phyloP scores from a whole-genome alignment of 768 basidiomycete genomes.

The Tylopilus subfusipes region DNA sequence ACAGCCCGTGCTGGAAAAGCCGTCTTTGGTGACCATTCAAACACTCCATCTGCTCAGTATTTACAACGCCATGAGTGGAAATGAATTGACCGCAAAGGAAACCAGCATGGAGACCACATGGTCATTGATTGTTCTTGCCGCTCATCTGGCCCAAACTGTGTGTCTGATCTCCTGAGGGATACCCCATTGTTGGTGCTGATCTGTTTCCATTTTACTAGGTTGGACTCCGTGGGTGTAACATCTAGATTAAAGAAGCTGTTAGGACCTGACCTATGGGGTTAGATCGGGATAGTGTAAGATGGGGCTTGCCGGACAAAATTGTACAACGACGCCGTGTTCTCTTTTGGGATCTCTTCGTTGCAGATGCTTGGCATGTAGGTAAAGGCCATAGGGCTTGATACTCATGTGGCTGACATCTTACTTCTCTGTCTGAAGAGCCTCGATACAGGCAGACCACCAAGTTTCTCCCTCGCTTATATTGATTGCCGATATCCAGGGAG shows the following conservation, averaged over 20 bases:
- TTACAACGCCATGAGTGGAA: slow-evolving; percentile 68
- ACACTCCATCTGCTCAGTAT: slow-evolving; percentile 64
- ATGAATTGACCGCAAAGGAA: slow-evolving; percentile 51
- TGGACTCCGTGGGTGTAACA: slow-evolving; percentile 57
- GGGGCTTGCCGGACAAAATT: slow-evolving; percentile 59
- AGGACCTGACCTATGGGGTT: slow-evolving; percentile 12
- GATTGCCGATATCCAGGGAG: slow-evolving; percentile 60
- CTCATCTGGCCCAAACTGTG: slow-evolving; percentile 64
- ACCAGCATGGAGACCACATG: slow-evolving; percentile 73
- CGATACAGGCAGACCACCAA: slow-evolving; percentile 67
- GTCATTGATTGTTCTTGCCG: slow-evolving; percentile 61
- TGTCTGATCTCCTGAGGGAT: slow-evolving; percentile 23
- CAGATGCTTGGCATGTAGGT: slow-evolving; percentile 65
- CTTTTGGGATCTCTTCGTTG: slow-evolving; percentile 78
- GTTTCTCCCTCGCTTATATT: slow-evolving; percentile 60
- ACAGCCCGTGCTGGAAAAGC: slow-evolving; percentile 68
- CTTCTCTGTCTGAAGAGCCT: slow-evolving; percentile 46
- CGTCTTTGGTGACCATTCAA: slow-evolving; percentile 68
- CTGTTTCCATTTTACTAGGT: slow-evolving; percentile 39
- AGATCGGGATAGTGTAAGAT: slow-evolving; percentile 64
- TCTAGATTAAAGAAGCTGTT: slow-evolving; percentile 6
- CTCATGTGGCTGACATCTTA: slow-evolving; percentile 7
- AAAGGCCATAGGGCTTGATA: not conserved
- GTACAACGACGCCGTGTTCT: slow-evolving; percentile 63
- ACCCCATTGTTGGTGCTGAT: slow-evolving; percentile 10